Evolutionary conservation across 371 early-diverging fungal species (phyloP), one percentile per base, ranked within the genome.

Genomic region (Mortierella sp.): DNA sequence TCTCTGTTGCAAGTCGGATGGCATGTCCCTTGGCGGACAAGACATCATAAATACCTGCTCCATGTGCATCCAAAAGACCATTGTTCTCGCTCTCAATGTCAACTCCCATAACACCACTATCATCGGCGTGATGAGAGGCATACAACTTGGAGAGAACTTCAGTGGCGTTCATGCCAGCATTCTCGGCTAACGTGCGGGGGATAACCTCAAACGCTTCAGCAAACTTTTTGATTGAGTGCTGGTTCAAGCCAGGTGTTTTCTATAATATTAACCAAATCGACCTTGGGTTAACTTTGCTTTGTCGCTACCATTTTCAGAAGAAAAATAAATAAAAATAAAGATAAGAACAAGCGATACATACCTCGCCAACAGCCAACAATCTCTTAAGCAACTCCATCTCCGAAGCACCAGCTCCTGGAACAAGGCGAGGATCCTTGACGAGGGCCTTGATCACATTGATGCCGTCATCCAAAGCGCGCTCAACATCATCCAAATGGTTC

Each of bases 391-490:
- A 87, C 84, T 97, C 98, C 91, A 97, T 96, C 78, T 99, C 99
- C 66, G 91, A 80, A 18, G 99, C 99, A 81, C 98, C 98, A 52
- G 98, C 99, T 77, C 99, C 99, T 45, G 98, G 89, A 32, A 98
- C 88, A 45, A 98, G 86, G 28, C 96, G 94, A 54, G 88, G 86
- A 83, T 98, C 97, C 84, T 94, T 95, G 43, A 94, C 93, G 58
- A 95, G 89, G 64, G 98, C 96, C 89, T 99, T 99, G 73, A 99
- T 93, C 51, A 93, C 92, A 83, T 98, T 99, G 69, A 99, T 96
- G 85, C 98, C 99, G 77, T 99, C 99, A 86, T 99, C 98, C 39
- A 99, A 88, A 37, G 99, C 98, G 70, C 99, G 95, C 86, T 99
- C 99, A 65, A 98, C 89, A 86, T 99, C 99, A 76, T 99, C 99